Conservation (phyloP, 2,329 filamentous ascomycete species). For the Talaromyces funiculosus region DNA sequence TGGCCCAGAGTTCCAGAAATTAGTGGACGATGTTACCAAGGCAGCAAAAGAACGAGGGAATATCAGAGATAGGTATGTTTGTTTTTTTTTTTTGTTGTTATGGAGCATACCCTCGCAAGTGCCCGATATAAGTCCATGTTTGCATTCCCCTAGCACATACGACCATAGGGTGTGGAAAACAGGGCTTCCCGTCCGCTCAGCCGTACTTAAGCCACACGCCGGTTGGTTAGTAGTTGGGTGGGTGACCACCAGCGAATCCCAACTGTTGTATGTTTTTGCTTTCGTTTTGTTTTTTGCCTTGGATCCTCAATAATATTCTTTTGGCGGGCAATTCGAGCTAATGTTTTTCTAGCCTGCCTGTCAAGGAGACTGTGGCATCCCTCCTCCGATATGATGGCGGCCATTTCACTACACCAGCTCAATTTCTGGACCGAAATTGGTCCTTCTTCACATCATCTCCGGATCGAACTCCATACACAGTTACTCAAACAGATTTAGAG, state of each 20-base stretch:
- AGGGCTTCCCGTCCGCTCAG: constrained; percentile 17
- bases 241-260: constrained; percentile 18
- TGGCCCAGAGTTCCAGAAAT: constrained; percentile 37
- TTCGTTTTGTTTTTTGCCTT: not conserved
- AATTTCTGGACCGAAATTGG: constrained; percentile 52
- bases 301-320: not conserved
- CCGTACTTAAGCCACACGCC: constrained; percentile 17
- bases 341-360: constrained; percentile 4
- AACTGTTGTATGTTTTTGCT: constrained; percentile 14
- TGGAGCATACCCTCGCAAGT: not conserved
- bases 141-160: not conserved
- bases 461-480: not conserved
- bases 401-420: constrained; percentile 51
- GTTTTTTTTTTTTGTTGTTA: not conserved
- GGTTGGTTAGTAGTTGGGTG: constrained; percentile 17
- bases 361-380: constrained; percentile 26
- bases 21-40: constrained; percentile 33
- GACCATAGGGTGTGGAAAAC: constrained; percentile 18
- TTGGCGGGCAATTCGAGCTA: too few species aligned
- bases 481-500: not conserved
- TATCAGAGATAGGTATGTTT: constrained; percentile 4
- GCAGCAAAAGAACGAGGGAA: constrained; percentile 20
- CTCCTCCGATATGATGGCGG: constrained; percentile 52
- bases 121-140: constrained; percentile 2
- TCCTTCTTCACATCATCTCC: constrained; percentile 41